These are phyloP conservation scores for Globisporangium nunn DNA, from an alignment of 352 stramenopile species.

Conservation along the genomic window DNA sequence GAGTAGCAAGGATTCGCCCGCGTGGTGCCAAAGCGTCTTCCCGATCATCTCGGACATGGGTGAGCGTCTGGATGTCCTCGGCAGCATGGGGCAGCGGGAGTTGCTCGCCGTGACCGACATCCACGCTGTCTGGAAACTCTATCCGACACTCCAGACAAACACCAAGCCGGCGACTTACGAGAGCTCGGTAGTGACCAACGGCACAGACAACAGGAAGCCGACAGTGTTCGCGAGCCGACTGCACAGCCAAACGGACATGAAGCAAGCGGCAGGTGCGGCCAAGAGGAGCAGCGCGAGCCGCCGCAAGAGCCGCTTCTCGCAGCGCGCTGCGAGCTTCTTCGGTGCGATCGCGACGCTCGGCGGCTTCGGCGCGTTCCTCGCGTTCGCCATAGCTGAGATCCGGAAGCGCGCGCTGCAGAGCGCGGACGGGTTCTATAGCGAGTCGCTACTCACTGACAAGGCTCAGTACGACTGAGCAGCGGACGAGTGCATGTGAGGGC, in stretches of 20 bases:
- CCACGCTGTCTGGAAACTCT: conserved; percentile 66
- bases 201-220: not conserved
- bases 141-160: conserved; percentile 51
- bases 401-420: conserved; percentile 24
- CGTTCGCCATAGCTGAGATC: conserved; percentile 31
- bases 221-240: conserved; percentile 52
- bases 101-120: conserved; percentile 64
- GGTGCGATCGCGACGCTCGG: conserved; percentile 53
- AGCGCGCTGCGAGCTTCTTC: conserved; percentile 58
- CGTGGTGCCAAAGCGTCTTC: conserved; percentile 66
- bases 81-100: conserved; percentile 68
- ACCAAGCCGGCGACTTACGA: conserved; percentile 24
- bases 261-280: not conserved
- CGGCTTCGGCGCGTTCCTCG: conserved; percentile 35
- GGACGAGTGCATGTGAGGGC: not conserved
- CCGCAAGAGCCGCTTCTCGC: conserved; percentile 20
- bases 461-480: conserved; percentile 22
- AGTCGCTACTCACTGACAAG: conserved; percentile 62
- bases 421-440: conserved; percentile 44
- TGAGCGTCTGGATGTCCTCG: conserved; percentile 49
- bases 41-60: conserved; percentile 43
- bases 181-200: conserved; percentile 13
- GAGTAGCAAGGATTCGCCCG: conserved; percentile 5
- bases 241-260: conserved; percentile 44
- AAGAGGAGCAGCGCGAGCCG: not conserved